Conservation (phyloP, 2,329 filamentous ascomycete species). For the Trichoderma atroviride region DNA sequence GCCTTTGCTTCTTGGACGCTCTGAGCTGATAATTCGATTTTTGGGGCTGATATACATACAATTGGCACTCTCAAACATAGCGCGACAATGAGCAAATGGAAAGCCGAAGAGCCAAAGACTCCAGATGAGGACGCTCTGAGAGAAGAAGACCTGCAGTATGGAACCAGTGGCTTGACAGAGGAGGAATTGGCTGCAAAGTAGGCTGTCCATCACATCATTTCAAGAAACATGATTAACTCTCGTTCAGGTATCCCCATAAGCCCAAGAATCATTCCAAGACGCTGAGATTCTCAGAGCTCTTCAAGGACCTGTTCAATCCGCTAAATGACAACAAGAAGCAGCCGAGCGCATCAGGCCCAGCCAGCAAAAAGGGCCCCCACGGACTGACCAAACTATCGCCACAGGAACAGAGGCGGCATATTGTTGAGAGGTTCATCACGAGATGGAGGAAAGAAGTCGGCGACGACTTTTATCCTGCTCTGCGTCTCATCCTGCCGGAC, state of each 20-base stretch:
- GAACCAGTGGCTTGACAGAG: constrained; percentile 41
- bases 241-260: constrained; percentile 75
- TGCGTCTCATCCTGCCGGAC: constrained; percentile 88
- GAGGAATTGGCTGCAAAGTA: constrained; percentile 52
- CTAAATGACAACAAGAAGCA: constrained; percentile 77
- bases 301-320: constrained; percentile 78
- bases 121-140: constrained; percentile 47
- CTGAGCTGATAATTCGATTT: not conserved
- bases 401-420: constrained; percentile 75
- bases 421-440: constrained; percentile 84
- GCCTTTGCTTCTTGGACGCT: not conserved
- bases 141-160: constrained; percentile 58
- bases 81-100: constrained; percentile 26
- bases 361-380: constrained; percentile 61
- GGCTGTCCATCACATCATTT: not conserved
- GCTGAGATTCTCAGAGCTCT: constrained; percentile 79
- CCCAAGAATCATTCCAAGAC: constrained; percentile 81
- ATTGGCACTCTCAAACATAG: too few species aligned
- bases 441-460: constrained; percentile 89
- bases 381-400: constrained; percentile 64
- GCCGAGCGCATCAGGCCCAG: constrained; percentile 58
- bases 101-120: constrained; percentile 17
- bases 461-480: constrained; percentile 87
- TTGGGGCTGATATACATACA: not conserved
- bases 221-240: constrained; percentile 29